Evolutionary conservation across 2,329 filamentous ascomycete species (phyloP), one percentile per base, ranked within the genome.

Genomic region (Cryphonectria nitschkei): DNA sequence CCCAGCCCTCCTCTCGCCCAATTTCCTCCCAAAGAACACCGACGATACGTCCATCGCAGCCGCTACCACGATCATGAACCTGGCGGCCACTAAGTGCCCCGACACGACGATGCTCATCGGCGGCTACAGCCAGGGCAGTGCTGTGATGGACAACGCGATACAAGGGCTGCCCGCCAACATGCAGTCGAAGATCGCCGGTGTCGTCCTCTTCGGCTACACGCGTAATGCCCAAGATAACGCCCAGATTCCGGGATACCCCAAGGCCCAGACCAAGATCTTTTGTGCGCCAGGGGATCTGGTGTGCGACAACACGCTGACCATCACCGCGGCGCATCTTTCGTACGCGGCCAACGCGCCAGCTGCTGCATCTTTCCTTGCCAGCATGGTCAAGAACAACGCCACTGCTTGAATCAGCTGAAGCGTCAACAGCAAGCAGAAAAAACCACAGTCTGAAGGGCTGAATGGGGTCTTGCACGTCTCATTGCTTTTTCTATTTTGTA

Each of bases 51-150:
- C 75, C n/a, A 80, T 81, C 65, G 34, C 74, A 2, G 78, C 75
- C 22, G 80, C 78, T 0, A 75, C 74, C 19, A 65, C 72, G 8
- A 75, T 79, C 56, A 78, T 81, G 68, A 67, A 77, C 14, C 50
- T 76, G 54, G 78, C 79, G 2, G 39, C 69, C 26, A 74, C 71
- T 19, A 76, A 80, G 68, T 81, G 80, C 66, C 78, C 79, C 0
- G 71, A 79, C 14, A 75, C 79, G 3, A 75, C 78, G 54, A 78
- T 81, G 50, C 74, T 81, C 9, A 76, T 79, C 1, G 79, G 77
- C 70, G 79, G 78, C 66, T 69, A 70, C 72, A 73, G 69, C 29
- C 68, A 81, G 75, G 79, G 79, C 50, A 76, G 74, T 16, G 79
- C 79, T 7, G 78, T 81, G 68, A 78, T 80, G 52, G 74, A 77